Evolutionary conservation across 2,329 filamentous ascomycete genomes (phyloP).

Genomic region (Elsinoe batatas): DNA sequence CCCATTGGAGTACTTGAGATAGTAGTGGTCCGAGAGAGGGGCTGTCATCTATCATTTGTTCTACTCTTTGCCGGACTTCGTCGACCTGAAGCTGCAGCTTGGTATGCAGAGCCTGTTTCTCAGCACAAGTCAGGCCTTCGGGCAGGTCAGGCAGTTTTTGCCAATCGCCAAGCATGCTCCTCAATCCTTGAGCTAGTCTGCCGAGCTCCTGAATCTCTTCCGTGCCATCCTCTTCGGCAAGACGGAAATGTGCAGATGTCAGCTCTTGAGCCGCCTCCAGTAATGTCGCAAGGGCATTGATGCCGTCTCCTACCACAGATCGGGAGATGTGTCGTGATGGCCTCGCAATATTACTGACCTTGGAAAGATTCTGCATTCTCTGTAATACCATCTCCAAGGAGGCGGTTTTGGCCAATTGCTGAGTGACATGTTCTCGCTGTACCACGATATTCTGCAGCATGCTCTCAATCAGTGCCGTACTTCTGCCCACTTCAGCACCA

Average conservation of each 20-base stretch:
- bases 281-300: slow-evolving; percentile 59
- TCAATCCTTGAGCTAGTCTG: background rate
- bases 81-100: background rate
- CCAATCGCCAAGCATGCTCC: slow-evolving; percentile 5
- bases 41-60: slow-evolving; percentile 8
- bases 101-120: background rate
- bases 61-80: background rate
- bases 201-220: slow-evolving; percentile 9
- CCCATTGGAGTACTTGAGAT: slow-evolving; percentile 16
- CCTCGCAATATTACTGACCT: background rate
- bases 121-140: background rate
- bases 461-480: slow-evolving; percentile 78
- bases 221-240: slow-evolving; percentile 38
- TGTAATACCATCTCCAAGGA: slow-evolving; percentile 32
- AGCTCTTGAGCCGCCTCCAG: slow-evolving; percentile 53
- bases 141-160: slow-evolving; percentile 3
- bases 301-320: slow-evolving; percentile 17
- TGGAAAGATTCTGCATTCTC: slow-evolving; percentile 24
- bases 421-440: slow-evolving; percentile 47
- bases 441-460: slow-evolving; percentile 56
- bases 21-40: slow-evolving; percentile 17
- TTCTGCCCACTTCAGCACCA: slow-evolving; percentile 65
- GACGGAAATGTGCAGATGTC: slow-evolving; percentile 55
- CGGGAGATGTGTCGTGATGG: background rate
- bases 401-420: slow-evolving; percentile 12